Base-by-base conservation (phyloP, 139 green algal genomes). In the Marvania coccoides region DNA sequence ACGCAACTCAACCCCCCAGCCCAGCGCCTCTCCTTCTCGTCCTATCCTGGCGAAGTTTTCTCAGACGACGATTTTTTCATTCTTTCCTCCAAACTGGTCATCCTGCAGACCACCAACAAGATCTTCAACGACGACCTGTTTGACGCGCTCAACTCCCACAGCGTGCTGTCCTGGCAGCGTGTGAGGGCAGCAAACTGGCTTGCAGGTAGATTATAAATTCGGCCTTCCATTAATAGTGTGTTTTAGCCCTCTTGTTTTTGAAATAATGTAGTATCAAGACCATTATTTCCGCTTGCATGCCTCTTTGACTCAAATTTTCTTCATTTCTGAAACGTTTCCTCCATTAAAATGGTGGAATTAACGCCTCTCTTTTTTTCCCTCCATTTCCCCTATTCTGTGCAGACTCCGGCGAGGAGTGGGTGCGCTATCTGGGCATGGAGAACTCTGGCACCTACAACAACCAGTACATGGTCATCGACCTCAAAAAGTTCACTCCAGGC, bases 371-470 rank as follows among this genome's bases (percentile, higher is more conserved):
- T n/a, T n/a, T n/a, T n/a, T n/a, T n/a, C n/a, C n/a, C n/a, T n/a
- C n/a, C n/a, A n/a, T n/a, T n/a, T n/a, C n/a, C n/a, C n/a, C n/a
- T n/a, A n/a, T n/a, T n/a, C n/a, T n/a, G n/a, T n/a, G n/a, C n/a
- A n/a, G n/a, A n/a, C n/a, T 24, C 34, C 0, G 59, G 59, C 28
- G 38, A 74, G 45, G 67, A 78, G 38, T 91, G 85, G 85, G 65
- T 67, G 9, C 15, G 37, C 3, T 24, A 71, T 4, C 79, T 94
- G 47, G 61, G 59, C 12, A 69, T 56, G 0, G 63, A 85, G 56
- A 89, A 93, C 72, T 71, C 33, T 1, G 78, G 74, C 12, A 85
- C 77, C 29, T 87, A 91, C 76, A 92, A 91, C 73, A 90, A 89
- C 67, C 86, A 89, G 65, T 92, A 90, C 70, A 82, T 89, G 71